These are phyloP conservation scores for Kodamaea jinghongensis DNA, from an alignment of 805 yeast species.

Conservation along the genomic window DNA sequence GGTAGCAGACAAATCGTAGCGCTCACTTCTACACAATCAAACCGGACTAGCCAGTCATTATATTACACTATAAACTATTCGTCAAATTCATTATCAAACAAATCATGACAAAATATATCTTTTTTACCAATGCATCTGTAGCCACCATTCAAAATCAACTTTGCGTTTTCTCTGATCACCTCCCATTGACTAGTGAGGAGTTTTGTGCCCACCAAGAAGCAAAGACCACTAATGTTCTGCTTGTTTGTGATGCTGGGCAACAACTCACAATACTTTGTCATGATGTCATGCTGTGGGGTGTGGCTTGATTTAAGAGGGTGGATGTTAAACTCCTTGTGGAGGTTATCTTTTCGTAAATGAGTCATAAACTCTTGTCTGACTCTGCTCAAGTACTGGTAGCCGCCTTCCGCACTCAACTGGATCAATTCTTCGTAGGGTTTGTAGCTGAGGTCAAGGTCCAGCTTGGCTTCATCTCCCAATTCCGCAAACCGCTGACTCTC, in stretches of 20 bases:
- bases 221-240: constrained; percentile 41
- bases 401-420: constrained; percentile 34
- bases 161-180: constrained; percentile 40
- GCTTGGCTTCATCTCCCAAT: constrained; percentile 13
- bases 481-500: constrained; percentile 27
- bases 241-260: constrained; percentile 32
- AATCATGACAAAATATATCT: constrained; percentile 31
- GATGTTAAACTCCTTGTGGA: constrained; percentile 20
- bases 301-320: constrained; percentile 21
- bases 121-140: constrained; percentile 38
- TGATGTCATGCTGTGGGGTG: constrained; percentile 20
- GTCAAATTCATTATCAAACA: constrained; percentile 26
- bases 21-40: too few species aligned
- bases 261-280: constrained; percentile 32
- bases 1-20: too few species aligned
- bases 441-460: neutral
- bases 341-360: constrained; percentile 22
- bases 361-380: constrained; percentile 33
- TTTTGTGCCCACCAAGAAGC: constrained; percentile 38
- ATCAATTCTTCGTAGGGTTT: constrained; percentile 23
- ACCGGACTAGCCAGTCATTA: too few species aligned
- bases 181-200: constrained; percentile 42
- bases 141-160: constrained; percentile 42
- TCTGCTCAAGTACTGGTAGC: constrained; percentile 33
- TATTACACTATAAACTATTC: constrained; percentile 5